Base-by-base conservation (phyloP, 176 grass and related monocot species). In the Eremochloa ophiuroides region DNA sequence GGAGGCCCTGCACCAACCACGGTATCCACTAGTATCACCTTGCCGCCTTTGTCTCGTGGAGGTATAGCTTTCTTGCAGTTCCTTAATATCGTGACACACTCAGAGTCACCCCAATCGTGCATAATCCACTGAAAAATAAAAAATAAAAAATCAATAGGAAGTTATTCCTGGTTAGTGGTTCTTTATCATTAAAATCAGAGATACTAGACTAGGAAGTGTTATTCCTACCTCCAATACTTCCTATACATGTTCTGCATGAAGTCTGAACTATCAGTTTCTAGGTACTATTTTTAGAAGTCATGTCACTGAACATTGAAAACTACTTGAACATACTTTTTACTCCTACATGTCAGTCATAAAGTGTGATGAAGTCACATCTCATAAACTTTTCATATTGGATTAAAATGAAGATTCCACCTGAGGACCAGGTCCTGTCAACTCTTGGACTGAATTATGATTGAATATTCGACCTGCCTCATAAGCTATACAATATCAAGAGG, bases 51-150 rank as follows among this genome's bases (percentile, higher is more conserved):
- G 18, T 71, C 69, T 29, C 69, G 41, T 71, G 69, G 41, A 2
- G 66, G 66, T 69, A 41, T 69, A 41, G 66, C 66, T 8, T 69
- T 69, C 69, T 47, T 71, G 41, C 69, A 71, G 26, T 71, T 71
- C 69, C 17, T 71, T 42, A 71, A 2, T 29, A 71, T 29, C 1
- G 7, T 71, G 16, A 71, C 69, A 30, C 69, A 47, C 9, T 71
- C 3, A 4, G 69, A 5, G 1, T 71, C 69, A 30, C 0, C 25
- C 69, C 69, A 71, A 16, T 71, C 69, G 14, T 71, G 69, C 25
- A 71, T 71, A 47, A 71, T 43, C 69, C 69, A 71, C 69, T 71
- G 41, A 29, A 71, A 46, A 17, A 71, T 29, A 7, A 26, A 47
- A 44, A 71, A 46, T 29, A 71, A 46, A 7, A 26, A 47, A 44